Percentiles rank a stretch among this genome's conserved stretches.
These are phyloP conservation scores for Syncephalastrum contaminatum DNA, from an alignment of 371 early-diverging fungal species.

Conservation along the genomic window DNA sequence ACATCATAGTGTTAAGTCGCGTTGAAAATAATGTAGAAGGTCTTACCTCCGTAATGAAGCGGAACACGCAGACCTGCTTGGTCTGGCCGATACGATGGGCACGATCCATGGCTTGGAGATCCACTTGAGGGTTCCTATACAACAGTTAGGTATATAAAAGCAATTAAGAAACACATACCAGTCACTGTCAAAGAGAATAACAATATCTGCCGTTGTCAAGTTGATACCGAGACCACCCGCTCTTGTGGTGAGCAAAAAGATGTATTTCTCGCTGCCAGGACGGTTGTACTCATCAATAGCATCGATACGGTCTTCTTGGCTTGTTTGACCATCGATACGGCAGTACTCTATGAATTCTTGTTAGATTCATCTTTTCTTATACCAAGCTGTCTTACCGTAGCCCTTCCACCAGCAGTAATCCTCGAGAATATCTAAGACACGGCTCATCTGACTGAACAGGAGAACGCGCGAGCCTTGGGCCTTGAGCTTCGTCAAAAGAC, in stretches of 20 bases:
- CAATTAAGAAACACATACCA: slow-evolving; percentile 59
- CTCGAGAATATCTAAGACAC: slow-evolving; percentile 98
- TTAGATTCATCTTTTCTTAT: background rate
- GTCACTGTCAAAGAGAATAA: slow-evolving; percentile 98
- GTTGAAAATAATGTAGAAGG: background rate
- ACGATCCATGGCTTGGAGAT: slow-evolving; percentile 96
- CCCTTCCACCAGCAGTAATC: slow-evolving; percentile 95
- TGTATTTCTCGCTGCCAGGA: slow-evolving; percentile 88
- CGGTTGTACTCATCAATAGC: slow-evolving; percentile 96
- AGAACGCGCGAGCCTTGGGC: slow-evolving; percentile 95
- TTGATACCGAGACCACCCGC: slow-evolving; percentile 99
- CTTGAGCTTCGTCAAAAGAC: slow-evolving; percentile 80
- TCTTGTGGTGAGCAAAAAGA: slow-evolving; percentile 97
- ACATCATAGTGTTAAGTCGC: background rate
- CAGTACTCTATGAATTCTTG: slow-evolving; percentile 75
- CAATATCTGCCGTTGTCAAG: slow-evolving; percentile 96
- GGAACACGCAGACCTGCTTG: slow-evolving; percentile 97
- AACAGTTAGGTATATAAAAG: background rate
- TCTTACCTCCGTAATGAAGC: slow-evolving; percentile 91
- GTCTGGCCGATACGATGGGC: slow-evolving; percentile 99
- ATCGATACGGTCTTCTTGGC: slow-evolving; percentile 90
- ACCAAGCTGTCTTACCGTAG: slow-evolving; percentile 53
- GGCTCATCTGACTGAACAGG: slow-evolving; percentile 98
- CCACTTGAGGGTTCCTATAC: slow-evolving; percentile 89
- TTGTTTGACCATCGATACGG: slow-evolving; percentile 97